These are phyloP conservation scores for Inga oerstediana DNA, from an alignment of 306 rosid genomes.

Conservation along the genomic window DNA sequence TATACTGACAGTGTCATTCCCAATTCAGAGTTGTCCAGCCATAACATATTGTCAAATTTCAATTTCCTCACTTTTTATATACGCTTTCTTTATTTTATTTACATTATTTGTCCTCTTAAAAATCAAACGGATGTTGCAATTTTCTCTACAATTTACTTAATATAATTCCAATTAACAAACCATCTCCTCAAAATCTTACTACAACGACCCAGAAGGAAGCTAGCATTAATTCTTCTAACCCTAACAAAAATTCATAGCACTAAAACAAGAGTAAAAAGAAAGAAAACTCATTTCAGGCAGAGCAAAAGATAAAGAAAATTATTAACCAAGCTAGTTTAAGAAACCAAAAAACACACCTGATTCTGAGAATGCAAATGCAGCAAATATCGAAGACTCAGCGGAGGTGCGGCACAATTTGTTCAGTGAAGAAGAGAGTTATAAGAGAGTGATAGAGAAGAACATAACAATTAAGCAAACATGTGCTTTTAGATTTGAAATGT, in stretches of 20 bases:
- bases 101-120: background rate
- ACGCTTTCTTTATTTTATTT: background rate
- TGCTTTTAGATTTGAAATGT: background rate
- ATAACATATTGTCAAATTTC: background rate
- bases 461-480: background rate
- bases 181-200: slow-evolving; percentile 2
- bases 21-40: background rate
- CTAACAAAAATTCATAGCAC: background rate
- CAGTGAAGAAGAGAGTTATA: slow-evolving; percentile 26
- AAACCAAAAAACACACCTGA: slow-evolving; percentile 51
- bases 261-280: no score
- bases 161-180: background rate
- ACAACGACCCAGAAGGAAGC: no score
- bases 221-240: background rate
- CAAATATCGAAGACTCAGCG: no score
- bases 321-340: slow-evolving; percentile 24
- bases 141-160: slow-evolving; percentile 3
- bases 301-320: background rate
- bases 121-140: background rate
- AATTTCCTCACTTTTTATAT: no score
- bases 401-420: no score
- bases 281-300: background rate
- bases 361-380: no score
- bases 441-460: background rate
- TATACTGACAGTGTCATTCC: background rate